Evolutionary conservation across 495 filamentous ascomycete species (phyloP).

Genomic region (Daldinia concentrica): DNA sequence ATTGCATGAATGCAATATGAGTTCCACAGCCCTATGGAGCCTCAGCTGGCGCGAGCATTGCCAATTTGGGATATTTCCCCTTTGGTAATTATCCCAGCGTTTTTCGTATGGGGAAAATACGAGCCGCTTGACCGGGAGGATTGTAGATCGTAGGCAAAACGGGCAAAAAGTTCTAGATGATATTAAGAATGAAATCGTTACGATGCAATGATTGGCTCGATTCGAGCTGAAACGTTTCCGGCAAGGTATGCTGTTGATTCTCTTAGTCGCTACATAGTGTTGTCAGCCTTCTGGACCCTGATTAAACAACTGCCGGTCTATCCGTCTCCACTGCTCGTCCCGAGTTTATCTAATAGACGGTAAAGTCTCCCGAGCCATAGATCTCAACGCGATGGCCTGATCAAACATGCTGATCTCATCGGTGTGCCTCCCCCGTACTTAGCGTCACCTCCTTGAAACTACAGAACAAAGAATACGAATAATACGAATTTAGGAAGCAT

Average conservation of each 20-base stretch:
- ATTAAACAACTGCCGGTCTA: constrained; percentile 5
- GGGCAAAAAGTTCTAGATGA: neutral
- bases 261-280: constrained; percentile 8
- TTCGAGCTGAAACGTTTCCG: constrained; percentile 11
- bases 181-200: neutral
- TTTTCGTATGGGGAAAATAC: constrained; percentile 20
- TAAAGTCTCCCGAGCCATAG: neutral
- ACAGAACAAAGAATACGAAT: neutral
- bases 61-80: constrained; percentile 14
- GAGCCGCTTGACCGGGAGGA: constrained; percentile 15
- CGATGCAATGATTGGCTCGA: constrained; percentile 7
- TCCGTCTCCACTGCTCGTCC: constrained; percentile 13
- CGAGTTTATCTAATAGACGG: constrained; percentile 2
- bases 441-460: neutral
- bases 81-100: neutral
- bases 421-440: neutral
- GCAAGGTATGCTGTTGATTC: neutral
- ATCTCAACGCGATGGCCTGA: neutral
- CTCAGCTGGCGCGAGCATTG: constrained; percentile 4
- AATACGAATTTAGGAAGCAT: neutral
- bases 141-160: neutral
- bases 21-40: constrained; percentile 9
- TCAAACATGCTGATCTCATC: constrained; percentile 7
- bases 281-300: constrained; percentile 4
- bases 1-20: constrained; percentile 28